Conservation (phyloP, 73 alveolate species). For the Uronychia setigera region DNA sequence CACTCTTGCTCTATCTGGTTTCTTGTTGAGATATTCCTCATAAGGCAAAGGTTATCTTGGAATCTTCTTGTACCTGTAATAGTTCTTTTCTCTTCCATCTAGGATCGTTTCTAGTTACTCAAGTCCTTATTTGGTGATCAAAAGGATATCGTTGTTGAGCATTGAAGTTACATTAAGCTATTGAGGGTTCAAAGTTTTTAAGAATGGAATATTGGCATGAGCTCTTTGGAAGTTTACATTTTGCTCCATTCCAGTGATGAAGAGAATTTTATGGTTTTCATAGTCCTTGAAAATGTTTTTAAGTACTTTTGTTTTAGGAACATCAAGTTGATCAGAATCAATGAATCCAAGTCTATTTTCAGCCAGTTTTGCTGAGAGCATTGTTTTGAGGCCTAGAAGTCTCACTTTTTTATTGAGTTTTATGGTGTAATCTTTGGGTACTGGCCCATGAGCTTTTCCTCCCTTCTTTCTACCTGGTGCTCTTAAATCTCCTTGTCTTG, state of each 20-base stretch:
- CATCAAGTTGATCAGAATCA: conserved; percentile 49
- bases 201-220: conserved; percentile 17
- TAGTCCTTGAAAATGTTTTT: conserved; percentile 40
- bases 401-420: conserved; percentile 51
- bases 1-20: background rate
- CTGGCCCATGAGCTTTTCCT: conserved; percentile 77
- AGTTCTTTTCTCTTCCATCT: conserved; percentile 28
- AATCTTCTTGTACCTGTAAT: conserved; percentile 38
- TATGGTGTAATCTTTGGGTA: conserved; percentile 60
- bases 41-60: conserved; percentile 41
- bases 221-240: conserved; percentile 58
- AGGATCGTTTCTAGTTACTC: conserved; percentile 49
- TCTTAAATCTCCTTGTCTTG: conserved; percentile 71
- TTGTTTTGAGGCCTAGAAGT: conserved; percentile 55
- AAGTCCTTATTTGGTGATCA: conserved; percentile 55
- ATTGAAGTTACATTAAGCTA: conserved; percentile 43
- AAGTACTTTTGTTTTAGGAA: conserved; percentile 57
- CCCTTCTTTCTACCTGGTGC: conserved; percentile 65
- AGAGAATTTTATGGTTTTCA: conserved; percentile 32
- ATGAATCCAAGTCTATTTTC: conserved; percentile 55
- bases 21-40: conserved; percentile 12
- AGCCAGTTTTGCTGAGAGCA: conserved; percentile 50
- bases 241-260: conserved; percentile 41
- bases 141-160: conserved; percentile 47
- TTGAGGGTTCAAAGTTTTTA: conserved; percentile 29